Evolutionary conservation across 805 yeast species (phyloP), one percentile per base, ranked within the genome.

Genomic region (Cyberlindnera saturnus): DNA sequence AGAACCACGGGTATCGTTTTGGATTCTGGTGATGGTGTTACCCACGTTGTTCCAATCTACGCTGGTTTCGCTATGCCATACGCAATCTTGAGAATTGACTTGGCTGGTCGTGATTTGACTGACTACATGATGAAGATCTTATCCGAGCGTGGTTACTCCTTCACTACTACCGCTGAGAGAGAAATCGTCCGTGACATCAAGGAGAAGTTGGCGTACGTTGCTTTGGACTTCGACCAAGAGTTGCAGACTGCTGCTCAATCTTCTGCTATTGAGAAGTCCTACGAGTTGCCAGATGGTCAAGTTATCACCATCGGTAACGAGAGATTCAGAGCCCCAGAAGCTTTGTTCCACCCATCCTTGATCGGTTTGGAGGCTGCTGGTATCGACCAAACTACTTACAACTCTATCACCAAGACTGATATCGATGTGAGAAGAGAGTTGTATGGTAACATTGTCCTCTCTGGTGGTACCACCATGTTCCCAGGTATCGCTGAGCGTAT

Each of bases 401-500:
- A 69, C 68, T 69, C 73, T 44, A 93, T 93, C 77, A 87, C 85
- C 81, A 91, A 90, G 88, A 90, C 97, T 78, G 99, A 93, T 75
- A 85, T 93, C 62, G 99, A 93, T 75, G 96, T 93, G 61, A 87
- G 99, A 77, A 91, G 87, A 79, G 98, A 91, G 73, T 82, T 93
- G 72, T 93, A 93, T 80, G 95, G 95, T 75, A 93, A 93, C 85
- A 93, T 93, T 66, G 99, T 93, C 69, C 85, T 93, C 93, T 90
- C 98, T 60, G 99, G 99, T 81, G 99, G 99, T 86, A 90, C 98
- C 64, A 93, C 99, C 61, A 89, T 93, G 98, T 93, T 89, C 96
- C 97, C 97, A 75, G 99, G 99, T 79, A 90, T 93, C 72, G 97
- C 97, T 73, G 98, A 93, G 82, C 91, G 99, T 81, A 88, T 93